A percentile compares a stretch with the other conserved stretches of the same genome.
Conservation (phyloP, 2,329 filamentous ascomycete species). For the Xylariaceae sp. region DNA sequence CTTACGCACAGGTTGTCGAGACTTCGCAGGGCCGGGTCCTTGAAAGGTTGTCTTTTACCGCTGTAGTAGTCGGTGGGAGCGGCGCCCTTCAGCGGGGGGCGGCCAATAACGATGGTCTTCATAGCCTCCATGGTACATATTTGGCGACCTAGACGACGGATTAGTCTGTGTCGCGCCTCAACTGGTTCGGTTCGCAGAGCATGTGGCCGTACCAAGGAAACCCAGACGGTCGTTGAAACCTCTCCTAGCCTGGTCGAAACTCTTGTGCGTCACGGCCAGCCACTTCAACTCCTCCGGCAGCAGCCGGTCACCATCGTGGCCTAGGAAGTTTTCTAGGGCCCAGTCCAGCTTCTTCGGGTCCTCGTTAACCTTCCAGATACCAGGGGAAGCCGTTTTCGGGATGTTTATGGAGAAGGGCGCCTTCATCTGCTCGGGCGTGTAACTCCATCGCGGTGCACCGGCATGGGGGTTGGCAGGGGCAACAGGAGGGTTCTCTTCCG, state of each 20-base stretch:
- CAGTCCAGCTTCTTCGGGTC: conserved; percentile 68
- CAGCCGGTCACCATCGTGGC: conserved; percentile 63
- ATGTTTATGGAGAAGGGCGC: conserved; percentile 60
- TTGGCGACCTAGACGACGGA: conserved; percentile 26
- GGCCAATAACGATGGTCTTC: conserved; percentile 59
- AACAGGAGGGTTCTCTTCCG: conserved; percentile 12
- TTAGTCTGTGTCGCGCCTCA: conserved; percentile 11
- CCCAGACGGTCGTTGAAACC: conserved; percentile 92
- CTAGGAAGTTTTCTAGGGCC: conserved; percentile 73
- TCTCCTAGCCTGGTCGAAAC: conserved; percentile 89
- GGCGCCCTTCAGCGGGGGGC: conserved; percentile 25
- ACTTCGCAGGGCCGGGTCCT: conserved; percentile 65
- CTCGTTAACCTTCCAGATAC: conserved; percentile 66
- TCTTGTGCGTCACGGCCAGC: conserved; percentile 96
- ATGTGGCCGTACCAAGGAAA: conserved; percentile 62
- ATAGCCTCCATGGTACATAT: conserved; percentile 35
- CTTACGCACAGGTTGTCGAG: conserved; percentile 63
- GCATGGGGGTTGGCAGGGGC: background rate
- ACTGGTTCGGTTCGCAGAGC: conserved; percentile 1
- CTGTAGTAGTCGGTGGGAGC: conserved; percentile 38
- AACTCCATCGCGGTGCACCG: conserved; percentile 59
- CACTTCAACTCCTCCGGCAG: conserved; percentile 91
- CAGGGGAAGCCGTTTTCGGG: conserved; percentile 43
- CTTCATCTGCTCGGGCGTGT: conserved; percentile 65
- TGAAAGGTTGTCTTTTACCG: conserved; percentile 59